Percentiles rank a stretch among this genome's conserved stretches.
Conservation (phyloP, 2,329 filamentous ascomycete species). For the Fulvia fulva region DNA sequence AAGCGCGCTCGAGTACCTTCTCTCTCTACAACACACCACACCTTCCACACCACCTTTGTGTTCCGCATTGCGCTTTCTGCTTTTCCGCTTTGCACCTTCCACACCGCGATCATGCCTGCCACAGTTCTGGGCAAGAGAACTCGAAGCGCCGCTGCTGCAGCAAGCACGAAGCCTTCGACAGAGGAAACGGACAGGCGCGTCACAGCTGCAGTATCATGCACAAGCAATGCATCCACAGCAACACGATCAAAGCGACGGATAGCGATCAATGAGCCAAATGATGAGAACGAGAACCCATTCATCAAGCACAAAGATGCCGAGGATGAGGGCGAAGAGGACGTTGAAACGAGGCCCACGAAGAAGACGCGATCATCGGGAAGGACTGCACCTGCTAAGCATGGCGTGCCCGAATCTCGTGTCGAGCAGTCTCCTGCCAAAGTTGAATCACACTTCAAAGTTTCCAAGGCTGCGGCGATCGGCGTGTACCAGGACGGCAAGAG, state of each 20-base stretch:
- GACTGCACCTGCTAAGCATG: slow-evolving; percentile 48
- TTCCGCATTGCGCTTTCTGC: slow-evolving; percentile 1
- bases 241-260: slow-evolving; percentile 43
- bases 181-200: slow-evolving; percentile 16
- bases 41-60: neutral
- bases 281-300: slow-evolving; percentile 65
- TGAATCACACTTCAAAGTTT: slow-evolving; percentile 42
- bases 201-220: slow-evolving; percentile 3
- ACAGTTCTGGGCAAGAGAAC: slow-evolving; percentile 47
- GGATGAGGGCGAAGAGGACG: slow-evolving; percentile 41
- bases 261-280: slow-evolving; percentile 51
- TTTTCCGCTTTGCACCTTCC: neutral
- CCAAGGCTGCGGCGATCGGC: slow-evolving; percentile 37
- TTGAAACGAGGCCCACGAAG: slow-evolving; percentile 31
- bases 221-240: slow-evolving; percentile 14
- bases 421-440: slow-evolving; percentile 45
- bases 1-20: slow-evolving; percentile 2
- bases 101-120: slow-evolving; percentile 30
- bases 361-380: slow-evolving; percentile 34
- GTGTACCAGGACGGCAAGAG: slow-evolving; percentile 38
- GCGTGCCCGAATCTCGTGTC: slow-evolving; percentile 39
- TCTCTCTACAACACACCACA: neutral
- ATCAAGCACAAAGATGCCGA: slow-evolving; percentile 41
- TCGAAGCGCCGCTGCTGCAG: slow-evolving; percentile 35
- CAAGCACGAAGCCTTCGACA: slow-evolving; percentile 34